These are phyloP conservation scores for Leucocoprinus leucothites DNA, from an alignment of 768 basidiomycete genomes.

Conservation along the genomic window DNA sequence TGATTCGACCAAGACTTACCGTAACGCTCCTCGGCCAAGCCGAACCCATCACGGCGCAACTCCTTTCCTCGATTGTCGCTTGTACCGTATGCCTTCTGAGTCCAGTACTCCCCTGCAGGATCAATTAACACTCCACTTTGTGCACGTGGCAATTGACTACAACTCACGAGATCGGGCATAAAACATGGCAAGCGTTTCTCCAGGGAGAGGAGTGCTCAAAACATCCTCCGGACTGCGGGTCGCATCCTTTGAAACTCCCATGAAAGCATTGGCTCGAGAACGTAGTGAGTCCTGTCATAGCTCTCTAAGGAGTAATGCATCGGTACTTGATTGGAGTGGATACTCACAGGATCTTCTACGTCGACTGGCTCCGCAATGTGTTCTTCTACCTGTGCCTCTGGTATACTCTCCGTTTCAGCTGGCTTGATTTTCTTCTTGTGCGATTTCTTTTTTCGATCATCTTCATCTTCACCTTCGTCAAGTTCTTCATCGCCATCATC, in stretches of 20 bases:
- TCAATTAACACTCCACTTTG: neutral
- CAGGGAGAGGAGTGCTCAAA: slow-evolving; percentile 73
- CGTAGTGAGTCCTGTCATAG: slow-evolving; percentile 28
- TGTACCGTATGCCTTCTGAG: slow-evolving; percentile 58
- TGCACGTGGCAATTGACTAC: neutral
- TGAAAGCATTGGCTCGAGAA: slow-evolving; percentile 35
- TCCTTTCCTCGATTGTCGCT: slow-evolving; percentile 74
- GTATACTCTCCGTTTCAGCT: neutral
- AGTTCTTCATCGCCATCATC: slow-evolving; percentile 38
- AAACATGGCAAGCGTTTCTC: slow-evolving; percentile 81
- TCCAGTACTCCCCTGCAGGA: slow-evolving; percentile 73
- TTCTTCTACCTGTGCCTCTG: neutral
- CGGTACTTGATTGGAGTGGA: neutral
- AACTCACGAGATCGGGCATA: slow-evolving; percentile 74
- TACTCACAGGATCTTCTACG: slow-evolving; percentile 5
- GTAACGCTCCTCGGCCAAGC: slow-evolving; percentile 70
- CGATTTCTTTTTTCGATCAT: slow-evolving; percentile 17
- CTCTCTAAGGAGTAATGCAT: neutral
- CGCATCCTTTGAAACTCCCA: slow-evolving; percentile 63
- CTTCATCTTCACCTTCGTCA: slow-evolving; percentile 26
- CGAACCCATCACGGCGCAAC: slow-evolving; percentile 75
- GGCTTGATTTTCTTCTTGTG: slow-evolving; percentile 16
- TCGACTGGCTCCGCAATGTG: neutral
- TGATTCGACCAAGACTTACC: slow-evolving; percentile 37
- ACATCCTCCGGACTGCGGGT: slow-evolving; percentile 65